Percentiles rank a stretch among this genome's conserved stretches.
Conservation (phyloP, 1,284 basidiomycete species). For the Papiliotrema fonsecae region DNA sequence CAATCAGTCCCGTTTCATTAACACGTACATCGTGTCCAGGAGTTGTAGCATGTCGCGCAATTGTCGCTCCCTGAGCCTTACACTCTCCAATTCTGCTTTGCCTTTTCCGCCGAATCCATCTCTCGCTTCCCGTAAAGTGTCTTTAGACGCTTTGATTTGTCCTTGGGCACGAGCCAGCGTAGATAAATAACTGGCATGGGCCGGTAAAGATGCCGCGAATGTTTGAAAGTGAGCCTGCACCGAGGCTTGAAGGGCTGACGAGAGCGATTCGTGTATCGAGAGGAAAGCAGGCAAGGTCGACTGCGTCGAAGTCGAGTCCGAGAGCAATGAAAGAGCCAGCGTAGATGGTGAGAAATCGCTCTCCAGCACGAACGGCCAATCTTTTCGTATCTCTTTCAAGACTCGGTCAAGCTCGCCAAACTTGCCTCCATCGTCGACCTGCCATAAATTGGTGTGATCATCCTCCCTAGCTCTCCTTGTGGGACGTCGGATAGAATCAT, state of each 20-base stretch:
- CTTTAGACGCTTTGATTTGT: constrained; percentile 67
- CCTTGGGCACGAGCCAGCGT: constrained; percentile 66
- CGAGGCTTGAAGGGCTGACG: constrained; percentile 40
- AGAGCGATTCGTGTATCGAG: constrained; percentile 35
- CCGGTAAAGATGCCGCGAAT: constrained; percentile 83
- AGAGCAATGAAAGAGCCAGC: constrained; percentile 77
- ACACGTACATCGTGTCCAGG: constrained; percentile 78
- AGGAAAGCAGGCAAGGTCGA: constrained; percentile 34
- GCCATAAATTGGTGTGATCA: constrained; percentile 22
- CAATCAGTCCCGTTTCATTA: constrained; percentile 5
- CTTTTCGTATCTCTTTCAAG: constrained; percentile 74
- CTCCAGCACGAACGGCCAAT: constrained; percentile 84
- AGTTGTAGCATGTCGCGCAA: constrained; percentile 86
- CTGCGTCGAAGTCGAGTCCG: constrained; percentile 56
- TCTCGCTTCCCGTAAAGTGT: constrained; percentile 60
- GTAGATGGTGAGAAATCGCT: constrained; percentile 89
- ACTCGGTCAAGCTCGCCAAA: constrained; percentile 55
- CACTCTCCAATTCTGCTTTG: constrained; percentile 71
- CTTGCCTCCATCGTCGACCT: constrained; percentile 30
- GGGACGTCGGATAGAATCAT: constrained; percentile 12
- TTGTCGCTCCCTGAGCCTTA: constrained; percentile 75
- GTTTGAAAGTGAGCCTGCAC: constrained; percentile 77
- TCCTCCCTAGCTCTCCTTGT: constrained; percentile 23
- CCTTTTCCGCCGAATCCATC: constrained; percentile 44
- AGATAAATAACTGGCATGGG: constrained; percentile 69